Conservation (phyloP, 805 yeast genomes). For the Lachancea cidri region DNA sequence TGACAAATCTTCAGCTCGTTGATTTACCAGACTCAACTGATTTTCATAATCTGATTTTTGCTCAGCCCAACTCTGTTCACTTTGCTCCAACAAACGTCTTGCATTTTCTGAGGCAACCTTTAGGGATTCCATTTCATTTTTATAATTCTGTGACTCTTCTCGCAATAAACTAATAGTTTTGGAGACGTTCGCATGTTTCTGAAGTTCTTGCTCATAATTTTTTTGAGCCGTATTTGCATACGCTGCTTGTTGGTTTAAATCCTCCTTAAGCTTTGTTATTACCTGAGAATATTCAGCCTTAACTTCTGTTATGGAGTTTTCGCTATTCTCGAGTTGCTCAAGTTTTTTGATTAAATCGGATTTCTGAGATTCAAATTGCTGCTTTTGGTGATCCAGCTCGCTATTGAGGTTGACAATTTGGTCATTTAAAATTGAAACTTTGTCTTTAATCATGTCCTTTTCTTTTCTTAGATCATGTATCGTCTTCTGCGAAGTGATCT, state of each 20-base stretch:
- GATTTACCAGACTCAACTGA: slow-evolving; percentile 41
- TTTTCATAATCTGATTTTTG: slow-evolving; percentile 41
- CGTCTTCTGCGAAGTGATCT: slow-evolving; percentile 19
- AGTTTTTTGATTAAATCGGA: slow-evolving; percentile 24
- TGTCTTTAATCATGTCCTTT: slow-evolving; percentile 18
- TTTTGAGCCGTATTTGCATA: slow-evolving; percentile 46
- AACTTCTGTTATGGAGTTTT: slow-evolving; percentile 18
- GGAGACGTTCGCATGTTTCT: slow-evolving; percentile 49
- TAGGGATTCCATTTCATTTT: slow-evolving; percentile 24
- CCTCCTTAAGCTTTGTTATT: slow-evolving; percentile 30
- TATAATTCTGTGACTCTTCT: slow-evolving; percentile 31
- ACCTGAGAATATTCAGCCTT: slow-evolving; percentile 29
- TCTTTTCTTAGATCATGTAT: slow-evolving; percentile 18
- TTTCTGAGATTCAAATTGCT: slow-evolving; percentile 22
- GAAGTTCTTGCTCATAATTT: slow-evolving; percentile 52
- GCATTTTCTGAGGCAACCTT: slow-evolving; percentile 29
- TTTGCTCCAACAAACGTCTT: slow-evolving; percentile 30
- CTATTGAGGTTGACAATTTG: slow-evolving; percentile 29
- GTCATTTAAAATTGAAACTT: slow-evolving; percentile 26
- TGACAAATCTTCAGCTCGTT: slow-evolving; percentile 49
- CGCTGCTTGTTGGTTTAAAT: slow-evolving; percentile 41
- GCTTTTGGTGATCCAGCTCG: slow-evolving; percentile 29
- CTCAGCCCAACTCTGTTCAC: slow-evolving; percentile 42
- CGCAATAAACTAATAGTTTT: slow-evolving; percentile 39
- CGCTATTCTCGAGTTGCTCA: slow-evolving; percentile 26